Percentiles rank a stretch among this genome's conserved stretches.
These are phyloP conservation scores for Phytophthora citricola DNA, from an alignment of 352 stramenopile species.

Conservation along the genomic window DNA sequence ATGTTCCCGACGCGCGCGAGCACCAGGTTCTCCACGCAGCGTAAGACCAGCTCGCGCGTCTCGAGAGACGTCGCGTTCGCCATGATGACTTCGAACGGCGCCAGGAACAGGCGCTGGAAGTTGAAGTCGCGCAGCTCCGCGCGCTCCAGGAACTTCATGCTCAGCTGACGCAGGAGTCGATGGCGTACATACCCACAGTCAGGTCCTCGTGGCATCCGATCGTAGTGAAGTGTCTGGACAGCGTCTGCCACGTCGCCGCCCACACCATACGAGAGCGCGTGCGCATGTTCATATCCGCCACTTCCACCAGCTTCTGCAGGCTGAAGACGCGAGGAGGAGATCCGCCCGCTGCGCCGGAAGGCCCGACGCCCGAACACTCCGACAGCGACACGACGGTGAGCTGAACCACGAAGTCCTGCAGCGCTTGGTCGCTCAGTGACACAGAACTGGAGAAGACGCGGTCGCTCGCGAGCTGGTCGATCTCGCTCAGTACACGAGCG, in stretches of 20 bases:
- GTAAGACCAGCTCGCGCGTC: slow-evolving; percentile 92
- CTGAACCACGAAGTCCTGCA: slow-evolving; percentile 92
- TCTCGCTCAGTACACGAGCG: slow-evolving; percentile 78
- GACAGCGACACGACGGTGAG: slow-evolving; percentile 92
- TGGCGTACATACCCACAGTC: slow-evolving; percentile 98
- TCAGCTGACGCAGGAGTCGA: slow-evolving; percentile 99
- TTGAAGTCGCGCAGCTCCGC: slow-evolving; percentile 98
- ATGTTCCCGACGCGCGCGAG: slow-evolving; percentile 89
- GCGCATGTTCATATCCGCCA: slow-evolving; percentile 99
- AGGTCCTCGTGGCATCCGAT: slow-evolving; percentile 97
- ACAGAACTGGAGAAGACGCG: slow-evolving; percentile 92
- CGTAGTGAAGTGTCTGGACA: slow-evolving; percentile 97
- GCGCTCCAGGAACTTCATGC: slow-evolving; percentile 99
- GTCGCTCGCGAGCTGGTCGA: slow-evolving; percentile 90
- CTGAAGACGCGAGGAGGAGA: slow-evolving; percentile 96
- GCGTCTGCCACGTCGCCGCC: slow-evolving; percentile 97
- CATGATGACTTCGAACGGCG: slow-evolving; percentile 97
- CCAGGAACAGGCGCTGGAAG: slow-evolving; percentile 99
- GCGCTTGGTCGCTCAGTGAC: slow-evolving; percentile 70
- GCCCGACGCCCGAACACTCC: slow-evolving; percentile 78
- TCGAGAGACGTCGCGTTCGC: slow-evolving; percentile 80
- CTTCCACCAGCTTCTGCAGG: slow-evolving; percentile 99
- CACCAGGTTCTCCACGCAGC: slow-evolving; percentile 94
- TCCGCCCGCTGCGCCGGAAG: slow-evolving; percentile 48
- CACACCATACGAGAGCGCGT: slow-evolving; percentile 96